These are phyloP conservation scores for Podospora anserina DNA, from an alignment of 495 filamentous ascomycete genomes.

Conservation along the genomic window DNA sequence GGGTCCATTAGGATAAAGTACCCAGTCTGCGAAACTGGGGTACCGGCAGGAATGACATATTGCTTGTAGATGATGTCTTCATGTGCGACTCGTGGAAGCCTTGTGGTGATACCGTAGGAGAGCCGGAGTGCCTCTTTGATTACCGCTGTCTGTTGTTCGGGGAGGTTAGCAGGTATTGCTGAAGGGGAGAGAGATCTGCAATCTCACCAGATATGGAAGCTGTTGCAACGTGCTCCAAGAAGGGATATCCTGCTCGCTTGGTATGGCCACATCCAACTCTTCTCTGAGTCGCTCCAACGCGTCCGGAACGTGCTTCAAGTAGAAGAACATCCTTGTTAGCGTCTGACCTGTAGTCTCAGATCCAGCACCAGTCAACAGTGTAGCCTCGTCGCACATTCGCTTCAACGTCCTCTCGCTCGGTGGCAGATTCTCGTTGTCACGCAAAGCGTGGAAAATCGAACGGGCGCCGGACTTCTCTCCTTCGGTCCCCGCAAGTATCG, in stretches of 20 bases:
- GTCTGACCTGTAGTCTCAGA: constrained; percentile 43
- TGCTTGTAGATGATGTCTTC: constrained; percentile 29
- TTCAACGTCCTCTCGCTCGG: constrained; percentile 31
- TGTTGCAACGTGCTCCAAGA: constrained; percentile 46
- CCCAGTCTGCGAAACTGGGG: constrained; percentile 25
- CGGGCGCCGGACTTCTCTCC: not conserved
- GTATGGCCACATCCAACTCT: constrained; percentile 36
- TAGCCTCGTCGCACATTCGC: constrained; percentile 42
- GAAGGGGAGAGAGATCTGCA: not conserved
- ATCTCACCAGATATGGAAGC: constrained; percentile 45
- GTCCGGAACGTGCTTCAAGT: constrained; percentile 33
- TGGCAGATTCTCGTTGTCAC: constrained; percentile 41
- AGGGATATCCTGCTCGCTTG: constrained; percentile 20
- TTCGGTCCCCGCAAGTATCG: not conserved
- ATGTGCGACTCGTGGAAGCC: constrained; percentile 40
- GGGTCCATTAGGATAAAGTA: constrained; percentile 41
- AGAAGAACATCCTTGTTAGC: constrained; percentile 36
- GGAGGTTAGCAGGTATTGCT: not conserved
- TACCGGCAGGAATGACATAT: constrained; percentile 29
- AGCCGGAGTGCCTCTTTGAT: constrained; percentile 50
- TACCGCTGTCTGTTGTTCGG: constrained; percentile 27
- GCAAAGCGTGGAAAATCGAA: constrained; percentile 42
- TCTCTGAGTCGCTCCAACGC: constrained; percentile 28
- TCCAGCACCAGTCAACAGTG: constrained; percentile 40
- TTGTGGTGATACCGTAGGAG: constrained; percentile 39